phyloP scores from a whole-genome alignment of 495 filamentous ascomycete species.

The Trichoderma orchidacearum region DNA sequence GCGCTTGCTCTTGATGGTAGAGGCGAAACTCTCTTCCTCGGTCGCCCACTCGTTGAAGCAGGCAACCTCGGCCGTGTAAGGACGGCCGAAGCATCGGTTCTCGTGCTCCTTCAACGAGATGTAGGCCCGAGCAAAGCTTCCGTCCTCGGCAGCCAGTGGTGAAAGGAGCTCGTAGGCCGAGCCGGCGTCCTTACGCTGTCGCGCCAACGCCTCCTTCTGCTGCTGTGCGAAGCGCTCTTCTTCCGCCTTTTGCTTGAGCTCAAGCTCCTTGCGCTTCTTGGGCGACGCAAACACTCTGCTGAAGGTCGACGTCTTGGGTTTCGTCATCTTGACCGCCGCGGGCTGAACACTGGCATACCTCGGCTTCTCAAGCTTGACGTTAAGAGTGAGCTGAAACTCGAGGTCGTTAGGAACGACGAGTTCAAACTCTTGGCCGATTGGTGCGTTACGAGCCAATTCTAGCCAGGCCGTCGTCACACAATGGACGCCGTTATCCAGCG shows the following conservation, averaged over 20 bases:
- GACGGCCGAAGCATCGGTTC: conserved; percentile 67
- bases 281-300: conserved; percentile 87
- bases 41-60: conserved; percentile 98
- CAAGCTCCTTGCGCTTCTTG: conserved; percentile 87
- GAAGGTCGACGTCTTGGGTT: conserved; percentile 68
- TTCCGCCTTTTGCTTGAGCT: conserved; percentile 65
- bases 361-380: conserved; percentile 82
- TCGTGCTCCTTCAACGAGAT: conserved; percentile 90
- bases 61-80: conserved; percentile 73
- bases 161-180: conserved; percentile 80
- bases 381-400: conserved; percentile 92
- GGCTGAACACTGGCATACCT: conserved; percentile 36
- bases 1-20: conserved; percentile 84
- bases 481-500: conserved; percentile 91
- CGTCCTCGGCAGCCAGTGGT: conserved; percentile 74
- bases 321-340: conserved; percentile 44
- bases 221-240: conserved; percentile 51
- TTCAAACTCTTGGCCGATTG: conserved; percentile 97
- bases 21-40: conserved; percentile 54
- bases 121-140: conserved; percentile 86
- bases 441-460: conserved; percentile 81
- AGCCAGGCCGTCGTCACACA: conserved; percentile 95
- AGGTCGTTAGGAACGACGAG: conserved; percentile 92
- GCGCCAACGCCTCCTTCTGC: conserved; percentile 51
- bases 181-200: conserved; percentile 37